Evolutionary conservation across 169 alveolate species (phyloP).

Genomic region (Amoebophrya sp.): DNA sequence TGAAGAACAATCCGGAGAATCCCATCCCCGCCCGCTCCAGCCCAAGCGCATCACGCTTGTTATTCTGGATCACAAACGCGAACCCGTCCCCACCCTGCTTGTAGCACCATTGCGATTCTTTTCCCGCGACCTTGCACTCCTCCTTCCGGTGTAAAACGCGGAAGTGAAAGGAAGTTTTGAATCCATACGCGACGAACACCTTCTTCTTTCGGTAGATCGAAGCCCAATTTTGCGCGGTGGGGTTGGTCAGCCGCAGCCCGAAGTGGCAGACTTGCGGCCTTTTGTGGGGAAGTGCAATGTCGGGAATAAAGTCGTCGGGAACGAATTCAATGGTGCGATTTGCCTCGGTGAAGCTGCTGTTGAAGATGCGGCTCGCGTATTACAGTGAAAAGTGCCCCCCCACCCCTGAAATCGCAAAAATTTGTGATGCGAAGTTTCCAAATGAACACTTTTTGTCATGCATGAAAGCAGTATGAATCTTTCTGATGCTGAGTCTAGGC

Average conservation of each 20-base stretch:
- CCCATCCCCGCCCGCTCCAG: slow-evolving; percentile 30
- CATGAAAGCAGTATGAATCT: too few relatives aligned
- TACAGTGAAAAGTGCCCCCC: too few relatives aligned
- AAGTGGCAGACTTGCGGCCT: background rate
- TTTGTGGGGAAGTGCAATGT: background rate
- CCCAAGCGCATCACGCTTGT: slow-evolving; percentile 21
- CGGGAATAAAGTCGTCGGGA: background rate
- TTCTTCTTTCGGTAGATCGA: background rate
- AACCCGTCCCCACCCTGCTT: slow-evolving; percentile 34
- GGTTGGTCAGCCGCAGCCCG: slow-evolving; percentile 2
- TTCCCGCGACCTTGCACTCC: background rate
- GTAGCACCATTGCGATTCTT: slow-evolving; percentile 10
- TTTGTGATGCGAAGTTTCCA: too few relatives aligned
- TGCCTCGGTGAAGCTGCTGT: slow-evolving; percentile 19
- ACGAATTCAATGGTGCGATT: background rate
- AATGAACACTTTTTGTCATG: too few relatives aligned
- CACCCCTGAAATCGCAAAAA: too few relatives aligned
- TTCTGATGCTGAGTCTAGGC: too few relatives aligned
- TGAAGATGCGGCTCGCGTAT: background rate
- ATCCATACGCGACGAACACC: slow-evolving; percentile 31
- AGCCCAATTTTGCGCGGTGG: background rate
- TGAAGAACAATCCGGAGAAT: slow-evolving; percentile 22
- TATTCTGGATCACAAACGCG: slow-evolving; percentile 35
- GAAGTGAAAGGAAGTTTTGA: slow-evolving; percentile 27
- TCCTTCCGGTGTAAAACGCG: slow-evolving; percentile 20